Evolutionary conservation across 2,329 filamentous ascomycete species (phyloP).

Genomic region (Tothia fuscella): DNA sequence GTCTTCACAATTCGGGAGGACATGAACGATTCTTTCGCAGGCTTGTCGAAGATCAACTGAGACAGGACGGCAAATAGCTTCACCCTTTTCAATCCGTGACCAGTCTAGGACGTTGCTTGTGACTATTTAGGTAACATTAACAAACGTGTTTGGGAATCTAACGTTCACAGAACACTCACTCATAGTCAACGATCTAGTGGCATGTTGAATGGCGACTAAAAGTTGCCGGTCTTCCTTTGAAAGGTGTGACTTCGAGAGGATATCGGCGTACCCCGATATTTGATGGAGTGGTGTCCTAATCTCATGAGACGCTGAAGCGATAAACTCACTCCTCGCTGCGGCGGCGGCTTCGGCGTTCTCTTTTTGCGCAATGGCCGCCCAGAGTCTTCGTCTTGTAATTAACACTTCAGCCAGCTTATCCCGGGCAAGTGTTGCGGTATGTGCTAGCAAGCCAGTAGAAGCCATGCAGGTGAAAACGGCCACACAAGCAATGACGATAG

Average conservation of each 20-base stretch:
- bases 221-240: conserved; percentile 22
- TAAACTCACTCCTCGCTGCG: conserved; percentile 22
- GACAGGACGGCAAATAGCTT: background rate
- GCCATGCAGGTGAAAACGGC: conserved; percentile 24
- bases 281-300: conserved; percentile 26
- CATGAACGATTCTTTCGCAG: conserved; percentile 22
- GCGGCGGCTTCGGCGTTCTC: conserved; percentile 23
- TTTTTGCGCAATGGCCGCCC: conserved; percentile 23
- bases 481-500: conserved; percentile 21
- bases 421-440: conserved; percentile 20
- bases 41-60: conserved; percentile 21
- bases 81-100: background rate
- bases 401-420: conserved; percentile 23
- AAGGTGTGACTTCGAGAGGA: conserved; percentile 21
- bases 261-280: conserved; percentile 25
- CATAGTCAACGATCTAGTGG: conserved; percentile 24
- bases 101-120: background rate
- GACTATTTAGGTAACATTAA: too few species aligned
- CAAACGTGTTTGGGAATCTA: too few species aligned
- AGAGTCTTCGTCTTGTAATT: conserved; percentile 21
- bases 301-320: conserved; percentile 25
- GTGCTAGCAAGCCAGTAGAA: conserved; percentile 24
- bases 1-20: conserved; percentile 23
- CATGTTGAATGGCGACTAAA: conserved; percentile 22
- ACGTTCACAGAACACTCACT: too few species aligned